phyloP scores from a whole-genome alignment of 768 basidiomycete species.

The Suillus plorans region DNA sequence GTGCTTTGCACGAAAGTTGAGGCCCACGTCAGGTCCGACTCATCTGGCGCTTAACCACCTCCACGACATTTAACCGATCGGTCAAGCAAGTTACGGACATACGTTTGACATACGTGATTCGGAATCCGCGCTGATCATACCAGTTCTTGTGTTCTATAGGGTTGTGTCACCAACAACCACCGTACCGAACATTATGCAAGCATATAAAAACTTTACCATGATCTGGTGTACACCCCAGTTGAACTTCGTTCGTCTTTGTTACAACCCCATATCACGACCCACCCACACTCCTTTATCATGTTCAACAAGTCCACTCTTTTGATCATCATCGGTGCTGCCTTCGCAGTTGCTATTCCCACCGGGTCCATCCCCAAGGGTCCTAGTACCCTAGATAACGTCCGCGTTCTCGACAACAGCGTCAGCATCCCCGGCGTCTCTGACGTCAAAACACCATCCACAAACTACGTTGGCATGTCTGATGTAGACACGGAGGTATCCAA shows the following conservation, averaged over 20 bases:
- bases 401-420: not conserved
- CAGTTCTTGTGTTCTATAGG: not conserved
- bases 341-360: not conserved
- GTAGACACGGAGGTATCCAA: not conserved
- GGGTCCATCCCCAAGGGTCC: not conserved
- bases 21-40: not conserved
- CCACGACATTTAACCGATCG: not conserved
- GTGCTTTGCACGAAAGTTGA: not conserved
- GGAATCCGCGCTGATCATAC: not conserved
- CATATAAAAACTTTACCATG: not conserved
- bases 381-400: not conserved
- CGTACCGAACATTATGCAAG: not conserved
- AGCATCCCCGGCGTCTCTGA: not conserved
- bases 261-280: not conserved
- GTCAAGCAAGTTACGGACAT: not conserved
- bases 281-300: not conserved
- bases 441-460: not conserved
- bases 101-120: not conserved
- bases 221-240: not conserved
- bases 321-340: slow-evolving; percentile 1
- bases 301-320: slow-evolving; percentile 7
- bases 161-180: not conserved
- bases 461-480: not conserved
- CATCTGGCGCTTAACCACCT: not conserved
- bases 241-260: not conserved